Evolutionary conservation across 2,329 filamentous ascomycete genomes (phyloP), one percentile per base, ranked within the genome.

Genomic region (Hymenoscyphus fructigenus): DNA sequence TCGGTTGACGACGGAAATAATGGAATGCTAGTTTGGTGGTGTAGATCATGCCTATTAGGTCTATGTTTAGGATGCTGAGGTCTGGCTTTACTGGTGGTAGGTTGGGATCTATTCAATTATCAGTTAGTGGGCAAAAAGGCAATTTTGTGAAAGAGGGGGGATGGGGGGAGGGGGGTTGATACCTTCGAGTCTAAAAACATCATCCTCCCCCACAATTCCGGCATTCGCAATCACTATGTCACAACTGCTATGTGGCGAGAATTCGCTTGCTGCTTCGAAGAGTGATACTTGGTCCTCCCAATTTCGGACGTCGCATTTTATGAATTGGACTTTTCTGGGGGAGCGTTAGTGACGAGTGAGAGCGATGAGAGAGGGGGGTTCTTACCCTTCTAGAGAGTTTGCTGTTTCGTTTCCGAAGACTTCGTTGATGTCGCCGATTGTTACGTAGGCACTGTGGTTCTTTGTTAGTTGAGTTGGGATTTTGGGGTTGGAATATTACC

Each of bases 211-310:
- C 32, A 72, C 72, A 32, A 82, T 80, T 12, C 81, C 81, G 1
- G 81, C 81, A 67, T 83, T 83, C 1, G 81, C 80, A 61, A 83
- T 78, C 14, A 83, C 81, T 14, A 82, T 69, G 63, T 82, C 80
- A 26, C 81, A 76, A 59, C 76, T 78, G 0, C 78, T 75, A 28
- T 70, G 67, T 0, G 79, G 79, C 9, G 77, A 79, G 34, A 73
- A 70, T 0, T 61, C 64, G 26, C 75, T 76, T 1, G 80, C 79
- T 0, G 71, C 75, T 62, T 81, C 76, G 44, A 83, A 82, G 5
- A 80, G 70, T 4, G 61, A 63, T 5, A 78, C 75, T 66, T 82
- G 79, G 29, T 81, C 73, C 0, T 81, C 76, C 79, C 80, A 83
- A 53, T 73, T 73, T 28, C 75, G 73, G 28, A 82, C 77, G 36